Evolutionary conservation across 352 stramenopile species (phyloP), one percentile per base, ranked within the genome.

Genomic region (Blastocystis sp.): DNA sequence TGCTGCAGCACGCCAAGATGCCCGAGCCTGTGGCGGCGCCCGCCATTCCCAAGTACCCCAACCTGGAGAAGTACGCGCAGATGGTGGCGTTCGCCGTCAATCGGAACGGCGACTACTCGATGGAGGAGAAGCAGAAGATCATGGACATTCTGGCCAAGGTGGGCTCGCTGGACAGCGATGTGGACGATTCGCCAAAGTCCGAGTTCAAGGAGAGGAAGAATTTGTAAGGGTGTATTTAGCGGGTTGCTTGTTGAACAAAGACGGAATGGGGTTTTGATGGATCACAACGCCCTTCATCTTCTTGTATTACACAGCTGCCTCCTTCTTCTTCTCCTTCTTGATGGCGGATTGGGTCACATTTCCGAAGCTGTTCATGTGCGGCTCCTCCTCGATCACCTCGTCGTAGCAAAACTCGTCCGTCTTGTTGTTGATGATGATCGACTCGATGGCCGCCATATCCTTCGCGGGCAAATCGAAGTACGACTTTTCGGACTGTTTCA

Each of bases 121-220:
- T n/a, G 3, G 67, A 88, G 60, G 78, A 88, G 53, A 88, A 88
- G 78, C 56, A 88, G 67, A 74, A 52, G 38, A 59, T 88, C 11
- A 1, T 88, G 14, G 59, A 77, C n/a, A 84, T 84, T 53, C 56
- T 84, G 0, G 40, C 59, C 3, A 14, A 62, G 41, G 9, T 84
- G 53, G 74, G 74, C 34, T 84, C 74, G 19, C 45, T 84, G 60
- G 56, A 53, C 48, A 62, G 48, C 14, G 74, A 84, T 17, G 43
- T 84, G 14, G 74, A 84, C 48, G 74, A 84, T 1, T 84, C 74
- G 7, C 74, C 74, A 41, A 84, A 84, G 74, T 28, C n/a, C 19
- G 40, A 62, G 19, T 84, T 41, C 40, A 84, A 84, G 74, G 1
- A 28, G 34, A 84, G 69, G 74, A 84, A 69, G 56, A 56, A 84